A percentile compares a stretch with the other conserved stretches of the same genome.
These are phyloP conservation scores for Colletotrichum graminicola DNA, from an alignment of 2,329 filamentous ascomycete genomes.

Conservation along the genomic window DNA sequence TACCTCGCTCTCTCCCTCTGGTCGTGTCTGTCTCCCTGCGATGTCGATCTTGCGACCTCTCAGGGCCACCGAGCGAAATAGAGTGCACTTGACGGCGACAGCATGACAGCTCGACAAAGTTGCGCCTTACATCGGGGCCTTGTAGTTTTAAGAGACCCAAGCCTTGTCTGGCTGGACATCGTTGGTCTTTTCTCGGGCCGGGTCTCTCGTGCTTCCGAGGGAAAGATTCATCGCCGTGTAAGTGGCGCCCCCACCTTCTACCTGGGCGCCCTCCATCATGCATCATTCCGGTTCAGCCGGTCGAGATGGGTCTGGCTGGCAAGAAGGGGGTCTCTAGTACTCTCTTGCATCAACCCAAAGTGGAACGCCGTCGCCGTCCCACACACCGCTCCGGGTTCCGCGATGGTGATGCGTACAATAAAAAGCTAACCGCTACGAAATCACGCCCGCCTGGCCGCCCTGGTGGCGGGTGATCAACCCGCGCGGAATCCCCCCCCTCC, in stretches of 20 bases:
- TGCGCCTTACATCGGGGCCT: not conserved
- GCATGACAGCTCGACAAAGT: not conserved
- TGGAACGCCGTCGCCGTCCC: not conserved
- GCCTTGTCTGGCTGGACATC: not conserved
- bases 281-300: not conserved
- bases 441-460: not conserved
- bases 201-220: not conserved
- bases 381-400: not conserved
- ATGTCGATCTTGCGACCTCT: constrained; percentile 4
- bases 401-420: too few species aligned
- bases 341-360: not conserved
- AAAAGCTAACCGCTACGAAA: not conserved
- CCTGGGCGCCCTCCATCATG: not conserved
- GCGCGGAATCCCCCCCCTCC: not conserved
- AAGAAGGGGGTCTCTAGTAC: not conserved
- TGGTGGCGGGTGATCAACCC: not conserved
- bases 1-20: not conserved
- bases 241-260: not conserved
- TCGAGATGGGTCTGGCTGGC: not conserved
- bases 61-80: constrained; percentile 1
- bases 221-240: too few species aligned
- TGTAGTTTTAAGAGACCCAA: not conserved
- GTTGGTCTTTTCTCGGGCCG: not conserved
- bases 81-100: not conserved
- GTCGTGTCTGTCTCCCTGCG: not conserved